Evolutionary conservation across 768 basidiomycete species (phyloP).

Genomic region (Rhodosporidiobolus odoratus): DNA sequence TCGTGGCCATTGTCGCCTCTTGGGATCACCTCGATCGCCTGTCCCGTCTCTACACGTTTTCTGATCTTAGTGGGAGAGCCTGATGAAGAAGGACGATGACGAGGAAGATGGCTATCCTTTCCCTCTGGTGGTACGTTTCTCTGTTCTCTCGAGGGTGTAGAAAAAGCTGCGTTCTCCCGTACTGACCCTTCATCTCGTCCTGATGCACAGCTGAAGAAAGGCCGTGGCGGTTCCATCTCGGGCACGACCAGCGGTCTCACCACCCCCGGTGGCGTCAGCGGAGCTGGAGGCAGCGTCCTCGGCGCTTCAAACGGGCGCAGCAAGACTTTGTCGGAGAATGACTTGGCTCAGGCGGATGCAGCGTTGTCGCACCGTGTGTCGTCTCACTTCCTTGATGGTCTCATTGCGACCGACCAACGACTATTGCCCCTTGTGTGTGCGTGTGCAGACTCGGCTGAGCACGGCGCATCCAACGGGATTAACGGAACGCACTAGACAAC

Average conservation of each 20-base stretch:
- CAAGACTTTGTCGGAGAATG: slow-evolving; percentile 71
- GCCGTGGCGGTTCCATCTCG: slow-evolving; percentile 65
- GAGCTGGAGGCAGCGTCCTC: neutral
- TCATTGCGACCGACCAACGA: too few species aligned
- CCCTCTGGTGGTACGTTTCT: slow-evolving; percentile 12
- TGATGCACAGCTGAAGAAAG: slow-evolving; percentile 68
- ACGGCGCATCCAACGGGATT: too few species aligned
- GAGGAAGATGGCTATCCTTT: slow-evolving; percentile 81
- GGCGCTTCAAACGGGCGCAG: slow-evolving; percentile 50
- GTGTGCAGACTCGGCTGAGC: too few species aligned
- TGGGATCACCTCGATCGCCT: too few species aligned
- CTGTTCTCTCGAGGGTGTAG: too few species aligned
- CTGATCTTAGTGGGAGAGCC: slow-evolving; percentile 20
- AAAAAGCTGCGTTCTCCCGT: slow-evolving; percentile 54
- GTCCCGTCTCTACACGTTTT: too few species aligned
- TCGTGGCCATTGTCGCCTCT: too few species aligned
- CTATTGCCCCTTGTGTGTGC: too few species aligned
- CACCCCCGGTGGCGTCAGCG: slow-evolving; percentile 53
- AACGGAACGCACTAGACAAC: too few species aligned
- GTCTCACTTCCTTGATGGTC: neutral
- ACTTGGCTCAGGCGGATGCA: slow-evolving; percentile 78
- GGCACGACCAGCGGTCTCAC: slow-evolving; percentile 28
- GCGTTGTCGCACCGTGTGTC: slow-evolving; percentile 56
- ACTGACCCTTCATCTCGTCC: neutral
- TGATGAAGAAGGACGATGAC: slow-evolving; percentile 51